Evolutionary conservation across 2,329 filamentous ascomycete genomes (phyloP), one percentile per base, ranked within the genome.

Genomic region (Alternaria rosae): DNA sequence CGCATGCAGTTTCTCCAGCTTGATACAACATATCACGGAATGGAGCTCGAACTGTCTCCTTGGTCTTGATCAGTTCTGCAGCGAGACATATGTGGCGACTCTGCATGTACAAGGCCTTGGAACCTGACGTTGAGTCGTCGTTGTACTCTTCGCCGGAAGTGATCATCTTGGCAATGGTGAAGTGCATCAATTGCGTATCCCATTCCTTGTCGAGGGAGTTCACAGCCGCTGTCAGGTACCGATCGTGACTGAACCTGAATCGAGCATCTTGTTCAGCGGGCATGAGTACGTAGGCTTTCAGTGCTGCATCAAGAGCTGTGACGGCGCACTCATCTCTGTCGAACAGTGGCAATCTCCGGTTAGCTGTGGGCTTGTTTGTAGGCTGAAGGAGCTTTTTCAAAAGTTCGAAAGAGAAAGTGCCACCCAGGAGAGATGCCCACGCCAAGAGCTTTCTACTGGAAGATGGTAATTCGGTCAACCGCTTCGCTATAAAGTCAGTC

Each of bases 191-290:
- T 26, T 71, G 63, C 0, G 69, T 76, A 42, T 78, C 69, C 73
- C 73, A 78, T 70, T 91, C 91, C 20, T 86, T 83, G 74, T 94
- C 89, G 54, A 97, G 54, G 4, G 73, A 62, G 7, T 62, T 68
- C 13, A 87, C 84, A 6, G 92, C 89, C 15, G 92, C 92, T 74
- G 91, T 89, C 53, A 93, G 86, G 72, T 96, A 96, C 54, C 94
- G 88, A 77, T 97, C 94, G 77, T 97, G 94, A 32, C 90, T 89
- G 76, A 97, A 97, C 71, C 85, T 85, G 78, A 97, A 97, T 42
- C 89, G 87, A 77, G 97, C 93, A 72, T 97, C 94, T 2, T 89
- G 89, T 65, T 95, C 92, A 20, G 91, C 92, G 1, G 92, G 87
- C 57, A 94, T 88, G 42, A 98, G 85, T 54, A 97, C 88, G 72